These are phyloP conservation scores for Colletotrichum kahawae DNA, from an alignment of 2,329 filamentous ascomycete species.

Conservation along the genomic window DNA sequence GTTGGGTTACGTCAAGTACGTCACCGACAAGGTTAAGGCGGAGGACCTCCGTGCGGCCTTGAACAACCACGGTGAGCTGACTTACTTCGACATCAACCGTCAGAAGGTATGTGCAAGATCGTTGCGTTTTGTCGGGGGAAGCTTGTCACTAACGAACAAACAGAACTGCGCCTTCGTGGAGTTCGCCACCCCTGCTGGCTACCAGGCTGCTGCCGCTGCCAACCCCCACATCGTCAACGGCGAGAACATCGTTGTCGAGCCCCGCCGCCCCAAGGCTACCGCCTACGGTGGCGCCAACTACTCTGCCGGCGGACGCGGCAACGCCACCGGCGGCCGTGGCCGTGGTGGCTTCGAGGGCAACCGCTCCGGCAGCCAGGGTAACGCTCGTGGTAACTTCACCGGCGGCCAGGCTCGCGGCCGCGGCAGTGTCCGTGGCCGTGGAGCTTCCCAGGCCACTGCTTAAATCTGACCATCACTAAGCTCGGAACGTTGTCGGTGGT, in stretches of 20 bases:
- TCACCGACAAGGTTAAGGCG: slow-evolving; percentile 84
- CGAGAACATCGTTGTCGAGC: slow-evolving; percentile 85
- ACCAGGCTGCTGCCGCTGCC: slow-evolving; percentile 79
- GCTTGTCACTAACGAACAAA: slow-evolving; percentile 25
- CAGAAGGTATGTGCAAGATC: slow-evolving; percentile 69
- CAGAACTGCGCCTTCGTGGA: slow-evolving; percentile 98
- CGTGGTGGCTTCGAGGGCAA: slow-evolving; percentile 68
- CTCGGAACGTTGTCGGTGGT: neutral
- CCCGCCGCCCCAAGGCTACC: slow-evolving; percentile 78
- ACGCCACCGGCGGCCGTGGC: slow-evolving; percentile 58
- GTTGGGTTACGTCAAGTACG: slow-evolving; percentile 93
- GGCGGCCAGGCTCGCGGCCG: slow-evolving; percentile 69
- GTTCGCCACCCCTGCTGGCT: slow-evolving; percentile 80
- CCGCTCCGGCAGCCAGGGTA: slow-evolving; percentile 58
- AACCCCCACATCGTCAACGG: slow-evolving; percentile 88
- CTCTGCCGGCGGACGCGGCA: slow-evolving; percentile 40
- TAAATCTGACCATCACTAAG: neutral
- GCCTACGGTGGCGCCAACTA: slow-evolving; percentile 75
- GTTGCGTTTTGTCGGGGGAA: neutral
- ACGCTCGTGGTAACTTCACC: slow-evolving; percentile 71
- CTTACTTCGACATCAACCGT: slow-evolving; percentile 79
- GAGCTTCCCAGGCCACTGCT: slow-evolving; percentile 53
- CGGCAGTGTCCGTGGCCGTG: slow-evolving; percentile 70
- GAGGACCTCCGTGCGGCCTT: slow-evolving; percentile 74
- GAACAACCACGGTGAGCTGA: slow-evolving; percentile 72